phyloP scores from a whole-genome alignment of 1,139 yeast genomes.

The Pneumocystis canis region DNA sequence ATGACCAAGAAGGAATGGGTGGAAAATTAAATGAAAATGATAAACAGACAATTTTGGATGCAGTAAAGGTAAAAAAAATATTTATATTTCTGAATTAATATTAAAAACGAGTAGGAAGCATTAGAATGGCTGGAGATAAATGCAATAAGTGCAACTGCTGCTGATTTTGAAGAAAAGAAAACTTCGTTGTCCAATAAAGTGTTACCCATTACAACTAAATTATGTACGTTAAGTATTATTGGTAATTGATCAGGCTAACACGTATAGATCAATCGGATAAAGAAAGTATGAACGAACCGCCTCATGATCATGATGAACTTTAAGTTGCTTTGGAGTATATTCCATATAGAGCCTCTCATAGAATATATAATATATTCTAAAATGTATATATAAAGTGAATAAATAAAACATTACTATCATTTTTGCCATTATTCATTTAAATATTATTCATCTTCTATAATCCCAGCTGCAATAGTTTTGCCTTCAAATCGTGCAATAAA shows the following conservation, averaged over 20 bases:
- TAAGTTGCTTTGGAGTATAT: neutral
- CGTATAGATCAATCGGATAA: neutral
- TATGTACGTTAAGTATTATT: slow-evolving; percentile 26
- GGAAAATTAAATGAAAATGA: slow-evolving; percentile 79
- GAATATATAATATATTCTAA: neutral
- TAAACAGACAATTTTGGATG: slow-evolving; percentile 78
- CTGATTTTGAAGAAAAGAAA: slow-evolving; percentile 87
- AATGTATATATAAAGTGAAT: neutral
- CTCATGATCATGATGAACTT: neutral
- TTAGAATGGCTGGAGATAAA: slow-evolving; percentile 82
- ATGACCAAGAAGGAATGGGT: slow-evolving; percentile 54
- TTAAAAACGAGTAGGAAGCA: slow-evolving; percentile 35
- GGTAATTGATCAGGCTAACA: neutral
- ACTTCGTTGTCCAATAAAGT: slow-evolving; percentile 74
- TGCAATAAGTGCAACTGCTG: slow-evolving; percentile 73
- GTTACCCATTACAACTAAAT: slow-evolving; percentile 82
- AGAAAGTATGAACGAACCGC: neutral
- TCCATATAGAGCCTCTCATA: neutral
- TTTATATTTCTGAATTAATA: neutral
- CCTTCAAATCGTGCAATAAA: slow-evolving; percentile 80
- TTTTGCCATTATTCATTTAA: neutral
- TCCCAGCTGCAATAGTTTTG: slow-evolving; percentile 76
- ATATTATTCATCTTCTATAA: slow-evolving; percentile 14
- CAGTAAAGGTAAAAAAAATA: slow-evolving; percentile 34
- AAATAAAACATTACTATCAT: neutral